Conservation (phyloP, 225 moss, liverwort and hornwort species). For the Ulota crispa region DNA sequence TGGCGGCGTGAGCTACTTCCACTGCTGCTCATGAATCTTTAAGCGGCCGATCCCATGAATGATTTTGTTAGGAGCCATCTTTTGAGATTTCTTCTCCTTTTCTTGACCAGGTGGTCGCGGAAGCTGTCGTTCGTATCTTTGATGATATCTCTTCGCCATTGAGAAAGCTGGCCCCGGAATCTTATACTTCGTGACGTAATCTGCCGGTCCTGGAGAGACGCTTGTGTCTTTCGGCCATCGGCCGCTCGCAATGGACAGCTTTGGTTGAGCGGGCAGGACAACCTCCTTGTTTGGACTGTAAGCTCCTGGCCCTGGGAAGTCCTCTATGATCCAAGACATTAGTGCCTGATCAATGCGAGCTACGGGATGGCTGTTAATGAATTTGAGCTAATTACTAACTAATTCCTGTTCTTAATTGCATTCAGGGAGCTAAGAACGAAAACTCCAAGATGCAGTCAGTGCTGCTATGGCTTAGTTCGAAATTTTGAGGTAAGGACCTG, state of each 20-base stretch:
- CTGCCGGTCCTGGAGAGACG: constrained; percentile 16
- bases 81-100: background rate
- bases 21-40: background rate
- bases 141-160: constrained; percentile 5
- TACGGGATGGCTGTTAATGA: background rate
- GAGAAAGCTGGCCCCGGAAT: constrained; percentile 15
- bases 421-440: background rate
- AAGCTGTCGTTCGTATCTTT: constrained; percentile 8
- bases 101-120: background rate
- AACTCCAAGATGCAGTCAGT: background rate
- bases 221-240: background rate
- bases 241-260: background rate
- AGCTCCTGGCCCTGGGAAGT: constrained; percentile 25
- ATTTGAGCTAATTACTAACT: background rate
- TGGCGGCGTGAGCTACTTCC: background rate
- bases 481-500: background rate
- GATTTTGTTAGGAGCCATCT: constrained; percentile 10
- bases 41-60: constrained; percentile 2
- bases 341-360: background rate
- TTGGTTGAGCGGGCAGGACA: background rate
- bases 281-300: constrained; percentile 17
- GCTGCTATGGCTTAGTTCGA: no score
- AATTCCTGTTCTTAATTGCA: background rate
- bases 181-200: background rate
- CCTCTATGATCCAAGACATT: background rate